Evolutionary conservation across 306 rosid genomes (phyloP), one percentile per base, ranked within the genome.

Genomic region (Fragaria iinumae): DNA sequence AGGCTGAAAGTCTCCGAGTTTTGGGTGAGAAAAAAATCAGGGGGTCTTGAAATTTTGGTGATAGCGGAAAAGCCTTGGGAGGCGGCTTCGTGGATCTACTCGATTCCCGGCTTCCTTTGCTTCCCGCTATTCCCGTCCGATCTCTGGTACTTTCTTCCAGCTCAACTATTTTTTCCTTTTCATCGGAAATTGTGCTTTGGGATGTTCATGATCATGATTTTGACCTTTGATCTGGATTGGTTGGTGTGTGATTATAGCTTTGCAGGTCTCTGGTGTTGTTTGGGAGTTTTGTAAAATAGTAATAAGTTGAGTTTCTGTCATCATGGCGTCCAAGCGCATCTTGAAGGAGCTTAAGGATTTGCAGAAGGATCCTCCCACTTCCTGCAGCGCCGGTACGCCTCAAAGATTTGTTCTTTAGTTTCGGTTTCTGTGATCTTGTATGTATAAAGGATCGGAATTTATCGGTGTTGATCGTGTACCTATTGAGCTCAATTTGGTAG

Each of bases 281-380:
- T 49, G 43, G 29, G 39, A 56, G 60, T 18, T 74, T 60, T 69
- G 73, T 44, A 39, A 41, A 9, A 13, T 43, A 55, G 21, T 57
- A 44, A 73, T 39, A n/a, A 44, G 25, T 16, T 25, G 8, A 10
- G 13, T 25, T 57, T 56, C 56, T 7, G 18, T 23, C 73, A 43
- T 73, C 82, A 90, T 90, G 96, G 93, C 96, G 67, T 90, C 96
- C 2, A 90, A 90, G 85, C 96, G 93, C 57, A 90, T 90, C 78
- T 83, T 87, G 77, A 89, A 89, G 85, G 93, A 89, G 86, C 89
- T 89, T 43, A 89, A 87, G 89, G 91, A 89, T 69, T 85, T 90
- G 79, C 96, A 90, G 91, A 88, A 90, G 73, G 96, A 90, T 81
- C 96, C 96, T n/a, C 96, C 96, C 4, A 88, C 93, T 67, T 90